Percentiles rank a stretch among this genome's conserved stretches.
These are phyloP conservation scores for Skeletonema potamos DNA, from an alignment of 108 stramenopile species.

Conservation along the genomic window DNA sequence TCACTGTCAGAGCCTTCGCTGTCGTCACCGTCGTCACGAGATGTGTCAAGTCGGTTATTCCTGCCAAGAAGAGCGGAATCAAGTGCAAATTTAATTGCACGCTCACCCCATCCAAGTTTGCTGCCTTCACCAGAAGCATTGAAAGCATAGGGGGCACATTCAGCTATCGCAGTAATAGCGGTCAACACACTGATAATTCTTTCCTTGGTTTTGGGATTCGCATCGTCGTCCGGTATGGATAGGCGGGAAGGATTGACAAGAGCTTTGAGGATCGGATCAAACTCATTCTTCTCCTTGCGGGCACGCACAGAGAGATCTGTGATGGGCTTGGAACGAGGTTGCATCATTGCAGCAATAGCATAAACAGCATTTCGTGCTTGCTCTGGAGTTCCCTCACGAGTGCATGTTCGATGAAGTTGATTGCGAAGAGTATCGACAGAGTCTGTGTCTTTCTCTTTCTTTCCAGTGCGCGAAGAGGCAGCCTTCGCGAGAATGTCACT, in stretches of 20 bases:
- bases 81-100: constrained; percentile 65
- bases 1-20: constrained; percentile 39
- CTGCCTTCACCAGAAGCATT: constrained; percentile 35
- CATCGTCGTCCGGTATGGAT: constrained; percentile 40
- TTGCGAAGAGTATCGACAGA: constrained; percentile 30
- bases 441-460: constrained; percentile 23
- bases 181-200: constrained; percentile 60
- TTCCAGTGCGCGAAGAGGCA: constrained; percentile 34
- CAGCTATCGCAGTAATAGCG: constrained; percentile 68
- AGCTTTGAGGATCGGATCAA: constrained; percentile 55
- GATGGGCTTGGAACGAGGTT: constrained; percentile 21
- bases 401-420: constrained; percentile 60
- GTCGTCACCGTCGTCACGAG: constrained; percentile 34
- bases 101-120: constrained; percentile 47
- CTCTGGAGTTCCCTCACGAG: constrained; percentile 70
- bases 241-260: constrained; percentile 64
- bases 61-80: constrained; percentile 60
- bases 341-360: constrained; percentile 60
- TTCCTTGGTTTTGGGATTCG: constrained; percentile 42
- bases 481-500: constrained; percentile 67
- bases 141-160: constrained; percentile 67
- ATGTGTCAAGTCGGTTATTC: constrained; percentile 11
- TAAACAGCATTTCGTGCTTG: constrained; percentile 82
- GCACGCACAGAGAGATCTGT: constrained; percentile 28
- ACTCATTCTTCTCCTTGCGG: constrained; percentile 41